Percentiles rank a stretch among this genome's conserved stretches.
These are phyloP conservation scores for Phylloporus arenicola DNA, from an alignment of 768 basidiomycete species.

Conservation along the genomic window DNA sequence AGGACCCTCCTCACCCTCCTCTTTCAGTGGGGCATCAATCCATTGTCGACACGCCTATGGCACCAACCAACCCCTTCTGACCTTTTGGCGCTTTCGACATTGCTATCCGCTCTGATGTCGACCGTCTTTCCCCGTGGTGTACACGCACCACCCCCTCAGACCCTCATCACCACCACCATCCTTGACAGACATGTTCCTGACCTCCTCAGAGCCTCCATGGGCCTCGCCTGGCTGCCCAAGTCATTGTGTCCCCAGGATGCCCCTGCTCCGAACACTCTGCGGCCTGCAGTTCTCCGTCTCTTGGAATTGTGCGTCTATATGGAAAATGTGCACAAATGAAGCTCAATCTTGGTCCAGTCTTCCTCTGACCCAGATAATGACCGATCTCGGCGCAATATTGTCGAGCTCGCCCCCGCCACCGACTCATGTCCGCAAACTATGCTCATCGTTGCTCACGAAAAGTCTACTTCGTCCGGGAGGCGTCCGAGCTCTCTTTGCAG, in stretches of 20 bases:
- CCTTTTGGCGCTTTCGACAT: conserved; percentile 38
- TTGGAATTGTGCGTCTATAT: conserved; percentile 53
- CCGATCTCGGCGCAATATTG: conserved; percentile 57
- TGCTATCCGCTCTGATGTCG: conserved; percentile 40
- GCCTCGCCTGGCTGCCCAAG: conserved; percentile 72
- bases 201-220: conserved; percentile 53
- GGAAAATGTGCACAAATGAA: conserved; percentile 6
- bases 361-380: conserved; percentile 59
- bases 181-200: conserved; percentile 55
- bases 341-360: conserved; percentile 35
- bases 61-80: conserved; percentile 30
- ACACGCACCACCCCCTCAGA: conserved; percentile 47
- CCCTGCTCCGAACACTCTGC: conserved; percentile 42
- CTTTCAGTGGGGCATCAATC: conserved; percentile 68
- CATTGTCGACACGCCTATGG: conserved; percentile 44
- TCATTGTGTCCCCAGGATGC: conserved; percentile 35
- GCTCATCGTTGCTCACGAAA: conserved; percentile 57
- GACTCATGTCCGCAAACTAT: conserved; percentile 52
- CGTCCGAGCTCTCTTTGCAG: conserved; percentile 60
- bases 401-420: conserved; percentile 39
- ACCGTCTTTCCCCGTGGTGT: conserved; percentile 52
- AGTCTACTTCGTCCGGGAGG: conserved; percentile 71
- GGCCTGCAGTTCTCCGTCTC: conserved; percentile 50
- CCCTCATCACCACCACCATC: conserved; percentile 53
- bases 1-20: conserved; percentile 61